phyloP scores from a whole-genome alignment of 1,139 yeast genomes.

The Yamadazyma friedrichii region DNA sequence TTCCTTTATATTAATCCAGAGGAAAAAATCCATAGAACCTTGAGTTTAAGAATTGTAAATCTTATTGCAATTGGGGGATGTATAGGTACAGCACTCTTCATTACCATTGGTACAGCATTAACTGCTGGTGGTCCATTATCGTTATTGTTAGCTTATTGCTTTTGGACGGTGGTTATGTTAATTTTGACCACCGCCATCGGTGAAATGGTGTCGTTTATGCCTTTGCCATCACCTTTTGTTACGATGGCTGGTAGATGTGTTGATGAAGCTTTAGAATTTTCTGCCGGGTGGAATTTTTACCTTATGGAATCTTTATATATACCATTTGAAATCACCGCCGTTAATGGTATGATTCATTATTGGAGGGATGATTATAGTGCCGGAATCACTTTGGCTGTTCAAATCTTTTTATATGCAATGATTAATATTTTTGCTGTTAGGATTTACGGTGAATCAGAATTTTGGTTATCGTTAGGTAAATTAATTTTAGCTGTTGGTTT shows the following conservation, averaged over 20 bases:
- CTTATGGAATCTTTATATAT: conserved; percentile 71
- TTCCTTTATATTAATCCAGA: conserved; percentile 9
- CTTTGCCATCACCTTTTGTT: conserved; percentile 63
- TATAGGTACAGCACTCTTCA: conserved; percentile 34
- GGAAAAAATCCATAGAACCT: conserved; percentile 14
- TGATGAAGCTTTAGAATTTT: conserved; percentile 71
- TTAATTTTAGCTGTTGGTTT: conserved; percentile 70
- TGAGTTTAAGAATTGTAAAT: conserved; percentile 27
- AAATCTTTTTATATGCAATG: conserved; percentile 57
- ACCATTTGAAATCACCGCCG: conserved; percentile 81
- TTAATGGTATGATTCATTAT: conserved; percentile 71
- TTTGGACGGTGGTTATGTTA: conserved; percentile 53
- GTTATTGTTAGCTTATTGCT: conserved; percentile 37
- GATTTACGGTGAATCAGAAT: conserved; percentile 76
- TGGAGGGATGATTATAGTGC: conserved; percentile 77
- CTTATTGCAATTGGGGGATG: conserved; percentile 37
- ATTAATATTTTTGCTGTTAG: conserved; percentile 73
- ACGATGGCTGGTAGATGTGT: conserved; percentile 55
- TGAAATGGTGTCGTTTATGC: conserved; percentile 80
- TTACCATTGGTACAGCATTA: conserved; percentile 39
- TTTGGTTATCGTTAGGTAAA: conserved; percentile 77
- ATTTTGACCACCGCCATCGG: conserved; percentile 70
- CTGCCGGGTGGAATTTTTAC: conserved; percentile 82
- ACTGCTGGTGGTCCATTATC: conserved; percentile 50
- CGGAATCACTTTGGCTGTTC: conserved; percentile 63